Evolutionary conservation across 176 grass and related monocot genomes (phyloP).

Genomic region (Oryza punctata): DNA sequence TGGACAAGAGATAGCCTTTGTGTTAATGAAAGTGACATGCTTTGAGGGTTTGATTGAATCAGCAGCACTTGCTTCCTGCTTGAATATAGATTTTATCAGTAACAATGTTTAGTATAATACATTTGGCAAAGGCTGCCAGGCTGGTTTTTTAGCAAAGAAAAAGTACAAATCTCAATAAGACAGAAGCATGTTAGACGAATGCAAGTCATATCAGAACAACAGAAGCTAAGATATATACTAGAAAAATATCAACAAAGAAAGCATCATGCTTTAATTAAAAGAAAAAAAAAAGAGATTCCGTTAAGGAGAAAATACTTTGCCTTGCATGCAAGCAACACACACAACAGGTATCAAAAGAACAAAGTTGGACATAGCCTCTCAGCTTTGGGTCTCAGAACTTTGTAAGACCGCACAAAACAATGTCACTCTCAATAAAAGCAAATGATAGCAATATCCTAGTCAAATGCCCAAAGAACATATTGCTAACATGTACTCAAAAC

Average conservation of each 20-base stretch:
- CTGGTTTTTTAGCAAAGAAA: background rate
- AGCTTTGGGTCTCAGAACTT: slow-evolving; percentile 30
- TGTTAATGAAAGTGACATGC: slow-evolving; percentile 42
- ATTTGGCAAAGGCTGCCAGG: background rate
- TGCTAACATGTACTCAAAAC: slow-evolving; percentile 11
- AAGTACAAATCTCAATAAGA: slow-evolving; percentile 9
- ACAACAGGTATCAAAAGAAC: slow-evolving; percentile 43
- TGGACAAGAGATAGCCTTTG: slow-evolving; percentile 45
- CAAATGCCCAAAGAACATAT: slow-evolving; percentile 1
- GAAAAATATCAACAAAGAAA: slow-evolving; percentile 17
- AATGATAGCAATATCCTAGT: slow-evolving; percentile 19
- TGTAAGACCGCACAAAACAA: background rate
- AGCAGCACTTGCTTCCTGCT: slow-evolving; percentile 49
- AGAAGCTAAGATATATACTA: background rate
- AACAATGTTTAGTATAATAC: slow-evolving; percentile 3
- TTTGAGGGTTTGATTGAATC: slow-evolving; percentile 48
- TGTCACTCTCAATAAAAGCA: slow-evolving; percentile 6
- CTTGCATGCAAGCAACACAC: slow-evolving; percentile 37
- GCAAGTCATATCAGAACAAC: background rate
- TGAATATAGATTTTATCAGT: slow-evolving; percentile 39
- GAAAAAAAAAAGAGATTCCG: slow-evolving; percentile 9
- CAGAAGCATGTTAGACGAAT: background rate
- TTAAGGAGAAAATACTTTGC: slow-evolving; percentile 38
- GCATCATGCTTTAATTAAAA: background rate
- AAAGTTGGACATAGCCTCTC: slow-evolving; percentile 16